Base-by-base conservation (phyloP, 441 rosid species). In the Iberis amara region DNA sequence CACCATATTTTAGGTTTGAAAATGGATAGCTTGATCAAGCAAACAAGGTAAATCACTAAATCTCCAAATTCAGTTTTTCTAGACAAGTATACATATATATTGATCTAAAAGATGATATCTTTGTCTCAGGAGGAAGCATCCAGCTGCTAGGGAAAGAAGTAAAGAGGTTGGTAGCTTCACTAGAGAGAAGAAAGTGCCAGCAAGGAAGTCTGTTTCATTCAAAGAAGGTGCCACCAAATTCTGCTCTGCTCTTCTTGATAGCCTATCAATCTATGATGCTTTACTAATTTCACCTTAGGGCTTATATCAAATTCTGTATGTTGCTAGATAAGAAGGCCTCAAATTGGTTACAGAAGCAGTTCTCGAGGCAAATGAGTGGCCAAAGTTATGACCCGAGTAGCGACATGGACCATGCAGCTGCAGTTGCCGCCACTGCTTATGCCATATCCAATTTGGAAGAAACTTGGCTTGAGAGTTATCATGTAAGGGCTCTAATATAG, bases 351-450 rank as follows among this genome's bases (percentile, higher is more conserved):
- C 63, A 53, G 52, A 76, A 73, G 64, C 84, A 74, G 53, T 75
- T 72, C 62, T 72, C 76, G 8, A 55, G 77, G 53, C 68, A 79
- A 68, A 76, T 61, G 82, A 79, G 72, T 36, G 61, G 12, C 47
- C 35, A 59, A 35, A 36, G 59, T 31, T 51, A 61, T 57, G 74
- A 77, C 52, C 26, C 69, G 2, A 71, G 50, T 8, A 57, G 39
- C 28, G 78, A 55, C n/a, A 59, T 69, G 42, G 81, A 79, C 39
- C 68, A 57, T 5, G 87, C 65, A 40, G 57, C 73, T 14, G 87
- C 89, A 4, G 87, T 79, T 33, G 96, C 91, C 39, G 96, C 96
- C 26, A 74, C 91, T n/a, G 80, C 91, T 31, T 77, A 66, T 50
- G 91, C 79, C 40, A 71, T 86, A 46, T 46, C 55, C 43, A 60